Base-by-base conservation (phyloP, 2,329 filamentous ascomycete species). In the Ramularia collo-cygni region DNA sequence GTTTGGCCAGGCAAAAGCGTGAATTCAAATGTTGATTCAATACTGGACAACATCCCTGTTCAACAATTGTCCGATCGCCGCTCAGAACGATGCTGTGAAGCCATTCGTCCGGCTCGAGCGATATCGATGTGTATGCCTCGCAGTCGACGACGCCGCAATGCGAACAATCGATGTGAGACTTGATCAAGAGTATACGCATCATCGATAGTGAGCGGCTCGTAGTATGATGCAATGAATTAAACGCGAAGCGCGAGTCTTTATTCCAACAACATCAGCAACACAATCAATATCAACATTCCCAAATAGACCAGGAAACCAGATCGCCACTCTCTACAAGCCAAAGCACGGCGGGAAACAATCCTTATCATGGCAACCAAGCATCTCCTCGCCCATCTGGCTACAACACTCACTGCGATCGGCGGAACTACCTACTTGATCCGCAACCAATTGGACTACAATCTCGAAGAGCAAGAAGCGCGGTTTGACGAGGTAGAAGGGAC, bases 401-500 rank as follows among this genome's bases (percentile, higher is more conserved):
- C 40, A 4, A 48, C 44, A 18, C 37, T 49, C 12, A 45, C 40
- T 8, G 46, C 46, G 2, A 51, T 48, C 7, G 41, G 41, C 21
- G 42, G 33, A 17, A 39, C 46, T 4, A 51, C 48, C 18, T 43
- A 43, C 15, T 41, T 44, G 28, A 41, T 51, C 12, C 43, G 46
- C 24, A 40, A 34, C 16, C 44, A 51, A 15, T 37, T 51, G 9
- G 54, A 63, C 18, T 64, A 65, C 54, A 69, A 67, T 40, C 59
- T 68, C 4, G 62, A 69, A 54, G 67, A 72, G 44, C 63, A 68
- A 48, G 69, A 71, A 55, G 67, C 69, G 3, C 63, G 67, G 8
- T 60, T 69, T 48, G 67, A 71, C 37, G 67, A 70, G 40, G 58
- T 71, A 2, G 68, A 71, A 48, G 67, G 68, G 5, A 71, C 67